Conservation (phyloP, 176 grass and related monocot genomes). For the Calamus simplicifolius region DNA sequence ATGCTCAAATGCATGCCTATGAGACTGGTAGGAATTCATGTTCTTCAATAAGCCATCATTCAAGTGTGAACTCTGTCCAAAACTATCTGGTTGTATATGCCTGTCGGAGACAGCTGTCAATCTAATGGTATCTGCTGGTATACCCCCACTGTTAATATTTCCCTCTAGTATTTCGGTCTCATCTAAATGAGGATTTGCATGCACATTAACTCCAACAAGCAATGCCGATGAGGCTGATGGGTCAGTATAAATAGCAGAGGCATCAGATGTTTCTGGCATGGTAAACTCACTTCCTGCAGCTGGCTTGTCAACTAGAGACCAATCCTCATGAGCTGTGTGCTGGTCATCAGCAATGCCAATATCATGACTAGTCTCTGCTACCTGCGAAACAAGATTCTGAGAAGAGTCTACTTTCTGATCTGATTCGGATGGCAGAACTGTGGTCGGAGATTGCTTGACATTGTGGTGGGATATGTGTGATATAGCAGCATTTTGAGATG, state of each 20-base stretch:
- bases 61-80: slow-evolving; percentile 42
- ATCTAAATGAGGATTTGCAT: slow-evolving; percentile 10
- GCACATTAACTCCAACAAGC: slow-evolving; percentile 21
- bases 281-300: slow-evolving; percentile 17
- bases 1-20: slow-evolving; percentile 33
- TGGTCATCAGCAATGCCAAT: slow-evolving; percentile 22
- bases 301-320: slow-evolving; percentile 44
- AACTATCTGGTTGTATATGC: slow-evolving; percentile 34
- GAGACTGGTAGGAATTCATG: slow-evolving; percentile 43
- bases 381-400: slow-evolving; percentile 38
- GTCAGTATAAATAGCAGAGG: slow-evolving; percentile 16
- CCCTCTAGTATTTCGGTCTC: slow-evolving; percentile 18
- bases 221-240: slow-evolving; percentile 21
- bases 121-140: slow-evolving; percentile 23
- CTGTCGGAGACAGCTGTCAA: slow-evolving; percentile 31
- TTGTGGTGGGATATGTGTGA: slow-evolving; percentile 28
- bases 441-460: slow-evolving; percentile 37
- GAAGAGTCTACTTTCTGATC: slow-evolving; percentile 30
- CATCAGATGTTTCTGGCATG: slow-evolving; percentile 31
- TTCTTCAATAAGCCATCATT: slow-evolving; percentile 37
- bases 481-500: slow-evolving; percentile 60
- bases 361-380: slow-evolving; percentile 32
- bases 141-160: slow-evolving; percentile 10
- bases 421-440: slow-evolving; percentile 28
- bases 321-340: slow-evolving; percentile 40